Percentiles rank a stretch among this genome's conserved stretches.
phyloP scores from a whole-genome alignment of 257 asterid genomes.

The Echites panduratus region DNA sequence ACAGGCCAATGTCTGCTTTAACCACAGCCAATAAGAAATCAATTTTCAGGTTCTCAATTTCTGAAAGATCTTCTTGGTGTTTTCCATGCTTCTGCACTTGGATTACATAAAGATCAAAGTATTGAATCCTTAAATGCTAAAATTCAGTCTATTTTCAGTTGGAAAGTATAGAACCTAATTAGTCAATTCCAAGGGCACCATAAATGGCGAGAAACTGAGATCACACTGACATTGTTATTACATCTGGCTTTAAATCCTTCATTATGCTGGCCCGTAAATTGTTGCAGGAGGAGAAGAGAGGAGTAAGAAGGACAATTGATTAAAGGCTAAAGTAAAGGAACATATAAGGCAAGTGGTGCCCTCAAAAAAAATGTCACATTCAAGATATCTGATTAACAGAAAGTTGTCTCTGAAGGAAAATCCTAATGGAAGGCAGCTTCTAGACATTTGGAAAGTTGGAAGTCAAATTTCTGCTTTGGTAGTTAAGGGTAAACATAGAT shows the following conservation, averaged over 20 bases:
- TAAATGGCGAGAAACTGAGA: constrained; percentile 68
- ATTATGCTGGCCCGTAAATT: neutral
- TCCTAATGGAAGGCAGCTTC: neutral
- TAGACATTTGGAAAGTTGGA: neutral
- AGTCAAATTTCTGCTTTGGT: neutral
- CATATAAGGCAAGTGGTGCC: neutral
- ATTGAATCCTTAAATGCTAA: constrained; percentile 41
- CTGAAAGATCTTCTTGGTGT: constrained; percentile 41
- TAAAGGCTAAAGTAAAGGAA: neutral
- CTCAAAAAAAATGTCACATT: neutral
- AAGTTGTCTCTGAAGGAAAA: neutral
- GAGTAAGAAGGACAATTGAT: neutral
- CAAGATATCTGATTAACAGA: neutral
- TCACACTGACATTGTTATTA: constrained; percentile 55
- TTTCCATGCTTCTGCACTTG: constrained; percentile 56
- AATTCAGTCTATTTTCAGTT: constrained; percentile 23
- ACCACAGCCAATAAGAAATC: constrained; percentile 32
- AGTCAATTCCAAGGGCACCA: constrained; percentile 50
- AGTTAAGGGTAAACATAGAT: neutral
- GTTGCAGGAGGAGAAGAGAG: neutral
- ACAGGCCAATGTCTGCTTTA: neutral
- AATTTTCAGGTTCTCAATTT: constrained; percentile 53
- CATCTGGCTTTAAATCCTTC: constrained; percentile 41
- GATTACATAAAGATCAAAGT: constrained; percentile 68
- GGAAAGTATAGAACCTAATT: constrained; percentile 36